Conservation (phyloP, 148 eudicot species). For the Fagopyrum esculentum region DNA sequence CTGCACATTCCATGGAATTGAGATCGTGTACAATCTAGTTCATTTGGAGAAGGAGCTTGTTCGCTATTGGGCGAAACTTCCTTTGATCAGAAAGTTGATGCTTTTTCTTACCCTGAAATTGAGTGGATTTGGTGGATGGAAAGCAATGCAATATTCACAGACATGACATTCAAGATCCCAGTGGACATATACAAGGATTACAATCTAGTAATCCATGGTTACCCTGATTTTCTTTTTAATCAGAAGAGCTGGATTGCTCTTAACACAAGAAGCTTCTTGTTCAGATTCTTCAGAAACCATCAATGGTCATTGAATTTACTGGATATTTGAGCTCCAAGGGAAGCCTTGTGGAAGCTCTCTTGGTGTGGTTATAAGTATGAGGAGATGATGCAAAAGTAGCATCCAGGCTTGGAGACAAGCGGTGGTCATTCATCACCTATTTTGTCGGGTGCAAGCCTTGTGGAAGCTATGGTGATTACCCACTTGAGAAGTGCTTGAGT, state of each 20-base stretch:
- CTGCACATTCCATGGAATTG: conserved; percentile 62
- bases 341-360: conserved; percentile 48
- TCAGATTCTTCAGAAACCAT: conserved; percentile 29
- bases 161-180: conserved; percentile 69
- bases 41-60: conserved; percentile 56
- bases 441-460: conserved; percentile 94
- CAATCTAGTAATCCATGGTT: conserved; percentile 67
- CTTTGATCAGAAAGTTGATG: conserved; percentile 54
- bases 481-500: conserved; percentile 74
- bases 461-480: conserved; percentile 81
- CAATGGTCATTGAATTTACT: conserved; percentile 68
- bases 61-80: conserved; percentile 71
- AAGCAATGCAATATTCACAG: conserved; percentile 74
- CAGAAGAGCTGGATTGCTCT: conserved; percentile 57
- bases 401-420: conserved; percentile 78
- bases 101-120: conserved; percentile 61
- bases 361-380: conserved; percentile 72
- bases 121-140: conserved; percentile 96
- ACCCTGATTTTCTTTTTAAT: conserved; percentile 43
- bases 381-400: conserved; percentile 65
- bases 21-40: conserved; percentile 60
- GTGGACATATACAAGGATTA: conserved; percentile 34
- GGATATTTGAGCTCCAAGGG: conserved; percentile 54
- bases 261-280: conserved; percentile 59
- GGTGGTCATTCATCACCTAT: conserved; percentile 86